Base-by-base conservation (phyloP, 805 yeast species). In the Barnettozyma siamensis region DNA sequence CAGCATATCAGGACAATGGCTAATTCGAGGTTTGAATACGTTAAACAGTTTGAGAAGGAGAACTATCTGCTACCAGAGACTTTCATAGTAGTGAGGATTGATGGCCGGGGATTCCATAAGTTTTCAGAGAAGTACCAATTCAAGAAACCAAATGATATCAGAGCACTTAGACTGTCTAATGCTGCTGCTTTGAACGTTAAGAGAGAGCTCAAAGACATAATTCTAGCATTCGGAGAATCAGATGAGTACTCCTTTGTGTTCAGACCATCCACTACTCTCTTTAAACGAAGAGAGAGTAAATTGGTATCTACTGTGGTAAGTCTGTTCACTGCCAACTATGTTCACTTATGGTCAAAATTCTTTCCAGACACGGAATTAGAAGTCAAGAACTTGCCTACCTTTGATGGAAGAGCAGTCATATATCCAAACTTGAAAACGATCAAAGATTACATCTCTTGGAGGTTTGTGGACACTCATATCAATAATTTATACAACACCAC, bases 391-490 rank as follows among this genome's bases (percentile, higher is more conserved):
- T 58, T 91, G 28, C 98, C 99, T 0, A 79, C 84, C 13, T 93
- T 93, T 60, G 99, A 93, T 61, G 88, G 94, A 0, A 67, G 99
- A 35, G 94, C 94, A 2, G 93, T 93, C 8, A 63, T 78, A 1
- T 93, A 93, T 51, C 99, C 99, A 0, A 76, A 72, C 41, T 48
- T 67, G 15, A 53, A 65, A 5, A 64, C 68, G 1, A 67, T 91
- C 2, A 69, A 86, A 42, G 98, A 91, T 60, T 93, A 93, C 58
- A 74, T 93, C 48, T 67, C 84, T 42, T 93, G 99, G 99, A 73
- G 99, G 50, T 97, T 87, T 58, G 98, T 83, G 1, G 99, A 93
- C 58, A 93, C 93, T 38, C 99, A 93, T 64, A 93, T 93, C 41
- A 93, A 93, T 60, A 93, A 93, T 59, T 63, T 93, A 45, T 93